A percentile compares a stretch with the other conserved stretches of the same genome.
Conservation (phyloP, 129 eudicot genomes). For the Pulicaria dysenterica region DNA sequence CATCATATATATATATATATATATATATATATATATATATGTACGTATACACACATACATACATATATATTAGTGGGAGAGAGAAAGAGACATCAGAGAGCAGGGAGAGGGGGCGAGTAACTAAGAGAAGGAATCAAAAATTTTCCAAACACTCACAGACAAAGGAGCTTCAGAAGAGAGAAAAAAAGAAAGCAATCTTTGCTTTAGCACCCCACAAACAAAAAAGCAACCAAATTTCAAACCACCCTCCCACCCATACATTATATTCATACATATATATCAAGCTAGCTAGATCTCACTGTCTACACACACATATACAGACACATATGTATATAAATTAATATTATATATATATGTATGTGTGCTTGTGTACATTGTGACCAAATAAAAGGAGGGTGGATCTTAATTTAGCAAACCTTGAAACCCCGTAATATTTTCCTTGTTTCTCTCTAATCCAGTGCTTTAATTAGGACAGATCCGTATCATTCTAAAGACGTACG, state of each 20-base stretch:
- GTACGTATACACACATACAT: too few species aligned
- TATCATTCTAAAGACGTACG: constrained; percentile 18
- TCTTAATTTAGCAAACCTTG: constrained; percentile 19
- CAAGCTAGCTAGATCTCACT: constrained; percentile 5
- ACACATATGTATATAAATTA: background rate
- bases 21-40: background rate
- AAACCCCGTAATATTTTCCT: constrained; percentile 28
- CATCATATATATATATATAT: background rate
- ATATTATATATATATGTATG: constrained; percentile 6
- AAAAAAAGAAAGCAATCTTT: constrained; percentile 26
- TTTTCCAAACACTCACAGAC: constrained; percentile 34
- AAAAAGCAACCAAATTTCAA: constrained; percentile 20
- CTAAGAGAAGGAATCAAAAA: constrained; percentile 21
- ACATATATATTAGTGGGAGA: background rate
- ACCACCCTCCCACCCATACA: constrained; percentile 10
- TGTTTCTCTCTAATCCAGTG: constrained; percentile 29
- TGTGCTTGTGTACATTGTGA: constrained; percentile 1
- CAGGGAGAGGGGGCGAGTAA: constrained; percentile 23
- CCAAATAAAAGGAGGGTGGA: constrained; percentile 25
- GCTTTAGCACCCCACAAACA: constrained; percentile 20
- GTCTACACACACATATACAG: background rate
- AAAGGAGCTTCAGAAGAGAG: constrained; percentile 26
- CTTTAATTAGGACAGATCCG: constrained; percentile 29
- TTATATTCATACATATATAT: background rate
- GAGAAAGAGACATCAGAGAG: constrained; percentile 6